Evolutionary conservation across 306 rosid genomes (phyloP).

Genomic region (Dryas drummondii): DNA sequence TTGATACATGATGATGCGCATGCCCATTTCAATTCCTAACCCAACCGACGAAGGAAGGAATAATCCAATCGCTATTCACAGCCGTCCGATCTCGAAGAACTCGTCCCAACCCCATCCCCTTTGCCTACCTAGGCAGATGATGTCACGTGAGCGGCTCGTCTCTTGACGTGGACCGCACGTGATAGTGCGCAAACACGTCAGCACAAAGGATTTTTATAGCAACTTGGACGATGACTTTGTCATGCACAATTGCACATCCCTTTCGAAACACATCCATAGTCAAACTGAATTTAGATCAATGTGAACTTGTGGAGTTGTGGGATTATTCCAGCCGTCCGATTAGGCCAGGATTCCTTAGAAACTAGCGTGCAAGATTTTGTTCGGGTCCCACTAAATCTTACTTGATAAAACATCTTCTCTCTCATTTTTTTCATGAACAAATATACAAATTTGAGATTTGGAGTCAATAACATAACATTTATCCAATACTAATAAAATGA

Average conservation of each 20-base stretch:
- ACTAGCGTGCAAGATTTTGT: neutral
- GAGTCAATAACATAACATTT: no score
- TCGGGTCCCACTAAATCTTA: slow-evolving; percentile 32
- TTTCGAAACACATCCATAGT: slow-evolving; percentile 7
- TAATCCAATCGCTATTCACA: neutral
- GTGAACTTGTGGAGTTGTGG: slow-evolving; percentile 5
- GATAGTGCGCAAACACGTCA: slow-evolving; percentile 31
- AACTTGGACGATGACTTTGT: slow-evolving; percentile 18
- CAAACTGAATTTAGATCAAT: slow-evolving; percentile 2
- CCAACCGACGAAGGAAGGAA: slow-evolving; percentile 23
- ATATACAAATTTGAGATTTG: neutral
- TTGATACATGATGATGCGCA: neutral
- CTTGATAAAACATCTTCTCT: neutral
- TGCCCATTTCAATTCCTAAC: neutral
- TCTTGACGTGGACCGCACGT: slow-evolving; percentile 35
- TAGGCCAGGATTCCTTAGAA: neutral
- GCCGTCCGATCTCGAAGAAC: slow-evolving; percentile 12
- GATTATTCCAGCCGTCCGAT: slow-evolving; percentile 22
- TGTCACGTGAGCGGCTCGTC: slow-evolving; percentile 20
- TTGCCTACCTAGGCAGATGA: slow-evolving; percentile 13
- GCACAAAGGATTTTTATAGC: neutral
- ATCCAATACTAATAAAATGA: no score
- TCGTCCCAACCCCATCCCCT: neutral
- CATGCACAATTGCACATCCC: neutral
- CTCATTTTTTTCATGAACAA: neutral